Base-by-base conservation (phyloP, 78 protist genomes). In the Emiliania huxleyi region DNA sequence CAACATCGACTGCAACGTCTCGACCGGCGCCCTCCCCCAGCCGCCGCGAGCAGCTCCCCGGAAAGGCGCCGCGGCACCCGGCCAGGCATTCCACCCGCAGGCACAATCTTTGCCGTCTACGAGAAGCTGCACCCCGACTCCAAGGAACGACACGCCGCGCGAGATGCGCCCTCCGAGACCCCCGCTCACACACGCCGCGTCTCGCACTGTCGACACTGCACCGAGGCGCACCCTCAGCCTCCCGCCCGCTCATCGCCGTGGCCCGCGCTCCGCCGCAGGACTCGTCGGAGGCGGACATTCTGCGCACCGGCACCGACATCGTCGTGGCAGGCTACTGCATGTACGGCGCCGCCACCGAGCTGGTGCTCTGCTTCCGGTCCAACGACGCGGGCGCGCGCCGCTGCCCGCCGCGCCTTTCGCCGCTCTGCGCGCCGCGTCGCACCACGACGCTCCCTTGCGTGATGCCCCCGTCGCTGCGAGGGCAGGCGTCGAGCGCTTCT, bases 1-100 rank as follows among this genome's bases (percentile, higher is more conserved):
- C 49, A 96, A 96, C 94, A 95, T 96, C 62, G 97, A 96, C 90
- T 92, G 91, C 62, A 92, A 90, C n/a, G 97, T 96, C n/a, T 48
- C 87, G 45, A 90, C 95, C 29, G 97, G 97, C n/a, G n/a, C n/a
- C n/a, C n/a, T n/a, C n/a, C n/a, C n/a, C n/a, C n/a, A n/a, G n/a
- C n/a, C n/a, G n/a, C n/a, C n/a, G n/a, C n/a, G n/a, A n/a, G n/a
- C n/a, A n/a, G n/a, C n/a, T n/a, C n/a, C n/a, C n/a, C n/a, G n/a
- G n/a, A n/a, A n/a, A n/a, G n/a, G n/a, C n/a, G n/a, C n/a, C n/a
- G n/a, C n/a, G n/a, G n/a, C n/a, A n/a, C n/a, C n/a, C n/a, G n/a
- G n/a, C n/a, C n/a, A n/a, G n/a, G n/a, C n/a, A n/a, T n/a, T n/a
- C n/a, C n/a, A n/a, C n/a, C n/a, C n/a, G n/a, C n/a, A n/a, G n/a